These are phyloP conservation scores for Holtermanniella nyarrowii DNA, from an alignment of 768 basidiomycete species.

Conservation along the genomic window DNA sequence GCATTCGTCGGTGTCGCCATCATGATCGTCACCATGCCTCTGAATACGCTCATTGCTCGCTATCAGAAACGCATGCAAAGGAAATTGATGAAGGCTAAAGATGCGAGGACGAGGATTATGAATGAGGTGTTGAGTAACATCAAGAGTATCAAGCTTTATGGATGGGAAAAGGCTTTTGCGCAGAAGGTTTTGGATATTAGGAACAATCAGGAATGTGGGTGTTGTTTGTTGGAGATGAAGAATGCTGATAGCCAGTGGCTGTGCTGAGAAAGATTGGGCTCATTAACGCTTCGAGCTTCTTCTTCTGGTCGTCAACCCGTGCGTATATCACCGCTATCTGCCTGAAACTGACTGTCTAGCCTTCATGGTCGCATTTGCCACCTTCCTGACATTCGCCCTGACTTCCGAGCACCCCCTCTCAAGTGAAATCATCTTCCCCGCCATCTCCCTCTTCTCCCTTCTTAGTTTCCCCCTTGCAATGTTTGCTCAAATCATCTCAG, in stretches of 20 bases:
- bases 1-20: conserved; percentile 78
- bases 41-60: conserved; percentile 29
- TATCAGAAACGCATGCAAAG: conserved; percentile 54
- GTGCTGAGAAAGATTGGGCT: conserved; percentile 77
- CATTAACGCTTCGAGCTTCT: conserved; percentile 48
- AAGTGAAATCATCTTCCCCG: conserved; percentile 88
- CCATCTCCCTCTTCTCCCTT: conserved; percentile 53
- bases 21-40: conserved; percentile 63
- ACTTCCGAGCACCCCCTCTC: conserved; percentile 56
- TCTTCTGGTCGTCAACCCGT: conserved; percentile 37
- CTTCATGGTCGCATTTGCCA: conserved; percentile 37
- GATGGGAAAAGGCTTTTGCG: conserved; percentile 88
- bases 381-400: conserved; percentile 42
- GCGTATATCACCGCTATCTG: not conserved
- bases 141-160: conserved; percentile 58
- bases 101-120: conserved; percentile 56
- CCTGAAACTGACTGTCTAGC: too few species aligned
- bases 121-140: conserved; percentile 88
- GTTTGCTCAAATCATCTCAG: conserved; percentile 38
- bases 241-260: conserved; percentile 49
- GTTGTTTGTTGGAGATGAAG: conserved; percentile 52
- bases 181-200: conserved; percentile 60
- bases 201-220: conserved; percentile 20
- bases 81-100: conserved; percentile 86
- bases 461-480: conserved; percentile 37